Evolutionary conservation across 331 rosid species (phyloP), one percentile per base, ranked within the genome.

Genomic region (Saraca asoca): DNA sequence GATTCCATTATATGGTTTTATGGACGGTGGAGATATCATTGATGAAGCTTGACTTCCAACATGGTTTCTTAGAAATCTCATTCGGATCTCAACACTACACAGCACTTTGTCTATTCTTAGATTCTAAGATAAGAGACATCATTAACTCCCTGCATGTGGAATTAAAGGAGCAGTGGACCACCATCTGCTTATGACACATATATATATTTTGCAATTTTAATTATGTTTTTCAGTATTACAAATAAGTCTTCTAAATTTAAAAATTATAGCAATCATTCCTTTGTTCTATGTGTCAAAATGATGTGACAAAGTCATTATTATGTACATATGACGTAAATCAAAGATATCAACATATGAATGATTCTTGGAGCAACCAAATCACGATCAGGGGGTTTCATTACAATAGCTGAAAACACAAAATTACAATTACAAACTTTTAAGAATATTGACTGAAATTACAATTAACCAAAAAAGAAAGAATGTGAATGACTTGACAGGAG

Each of bases 21-120:
- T 51, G 72, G 80, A 67, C 73, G 80, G 75, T 58, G 31, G 65
- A 31, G 39, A 71, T 75, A 46, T 71, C 29, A 41, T 65, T 71
- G 38, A 70, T n/a, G 18, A 64, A 70, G 67, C 64, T 70, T 74
- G 67, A 70, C 17, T 64, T 69, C 37, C 38, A 38, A 7, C 2
- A 2, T 74, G 51, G 42, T 42, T n/a, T 7, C 56, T 48, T 12
- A 17, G 59, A 12, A 15, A 62, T 46, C 38, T 43, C 51, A 46
- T 15, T 38, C 54, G 5, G 10, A 50, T 52, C 19, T 44, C 42
- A 50, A 14, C 8, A 14, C 45, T 11, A 31, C 33, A n/a, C 52
- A 0, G 3, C 43, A 1, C 0, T 6, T 9, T 12, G 15, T 5
- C 54, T n/a, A 60, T 29, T 20, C 75, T 72, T 67, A 12, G 78